Base-by-base conservation (phyloP, 2,329 filamentous ascomycete genomes). In the Penicillium sp. region DNA sequence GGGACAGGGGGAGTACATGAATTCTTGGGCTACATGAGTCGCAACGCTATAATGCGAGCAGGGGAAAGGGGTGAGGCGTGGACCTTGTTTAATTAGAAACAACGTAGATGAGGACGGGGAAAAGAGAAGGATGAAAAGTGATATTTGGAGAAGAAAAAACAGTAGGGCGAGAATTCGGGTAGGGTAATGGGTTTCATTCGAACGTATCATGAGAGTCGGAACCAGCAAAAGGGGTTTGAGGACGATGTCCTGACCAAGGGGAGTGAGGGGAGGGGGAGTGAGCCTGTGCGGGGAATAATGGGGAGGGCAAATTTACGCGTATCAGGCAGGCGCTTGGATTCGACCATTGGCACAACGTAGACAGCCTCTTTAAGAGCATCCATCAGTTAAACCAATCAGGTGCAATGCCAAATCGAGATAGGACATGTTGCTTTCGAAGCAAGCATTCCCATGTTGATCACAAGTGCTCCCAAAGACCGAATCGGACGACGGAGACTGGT, bases 71-170 rank as follows among this genome's bases (percentile, higher is more conserved):
- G 22, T 25, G 22, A 25, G 55, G 52, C 41, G 46, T 55, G 59
- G 59, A 57, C 57, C 65, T 65, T 62, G 65, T 70, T 66, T 70
- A 70, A 69, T 67, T 69, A 64, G 63, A 66, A 65, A 55, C 49
- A 54, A 54, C 34, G 41, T 62, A 62, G 58, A 55, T 54, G 49
- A 50, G 48, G 37, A 34, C 44, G 49, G 40, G 50, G 53, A 47
- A 56, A 49, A 54, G 49, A 56, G 56, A 47, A 56, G 47, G 55
- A 47, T 57, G 56, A 54, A 58, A 57, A 61, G 47, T 52, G 53
- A 41, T 57, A 51, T 58, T 54, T 52, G 53, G 58, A 41, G 46
- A 56, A 46, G 28, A 52, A 52, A 28, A 41, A 49, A 49, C 14
- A 42, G 31, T 41, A 50, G 35, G 41, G 50, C 45, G 44, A 54